Percentiles rank a stretch among this genome's conserved stretches.
Conservation (phyloP, 2,329 filamentous ascomycete genomes). For the Claviceps sp. region DNA sequence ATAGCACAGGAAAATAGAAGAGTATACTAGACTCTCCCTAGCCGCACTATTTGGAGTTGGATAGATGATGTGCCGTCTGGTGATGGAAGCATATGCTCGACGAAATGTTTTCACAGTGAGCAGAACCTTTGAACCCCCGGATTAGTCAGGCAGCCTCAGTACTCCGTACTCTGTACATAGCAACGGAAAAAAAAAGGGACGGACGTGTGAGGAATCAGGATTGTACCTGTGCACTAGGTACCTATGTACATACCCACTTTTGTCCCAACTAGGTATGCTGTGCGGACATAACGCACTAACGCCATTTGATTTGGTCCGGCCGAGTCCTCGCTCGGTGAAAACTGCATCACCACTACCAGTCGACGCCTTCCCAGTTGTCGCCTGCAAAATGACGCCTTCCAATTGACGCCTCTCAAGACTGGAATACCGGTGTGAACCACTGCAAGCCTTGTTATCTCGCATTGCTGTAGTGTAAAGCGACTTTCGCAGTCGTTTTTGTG, state of each 20-base stretch:
- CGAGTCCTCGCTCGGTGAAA: conserved; percentile 1
- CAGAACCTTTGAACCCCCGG: not conserved
- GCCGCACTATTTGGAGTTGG: not conserved
- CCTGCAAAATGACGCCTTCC: not conserved
- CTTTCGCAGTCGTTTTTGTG: not conserved
- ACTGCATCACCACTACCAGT: conserved; percentile 2
- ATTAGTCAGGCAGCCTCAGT: not conserved
- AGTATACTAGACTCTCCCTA: not conserved
- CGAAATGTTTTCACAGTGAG: not conserved
- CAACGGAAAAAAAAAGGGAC: too few species aligned
- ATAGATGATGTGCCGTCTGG: not conserved
- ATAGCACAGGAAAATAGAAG: not conserved
- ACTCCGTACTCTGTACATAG: too few species aligned
- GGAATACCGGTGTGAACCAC: not conserved
- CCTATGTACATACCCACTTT: too few species aligned
- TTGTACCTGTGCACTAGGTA: too few species aligned
- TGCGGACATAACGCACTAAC: not conserved
- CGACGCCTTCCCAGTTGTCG: not conserved
- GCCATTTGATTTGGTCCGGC: not conserved
- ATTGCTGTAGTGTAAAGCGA: not conserved
- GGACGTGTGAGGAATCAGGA: too few species aligned
- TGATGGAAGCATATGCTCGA: not conserved
- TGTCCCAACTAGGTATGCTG: too few species aligned
- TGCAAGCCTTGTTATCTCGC: not conserved
- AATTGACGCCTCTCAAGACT: not conserved